A percentile compares a stretch with the other conserved stretches of the same genome.
Conservation (phyloP, 208 protist genomes). For the Wallacemonas rigidus region DNA sequence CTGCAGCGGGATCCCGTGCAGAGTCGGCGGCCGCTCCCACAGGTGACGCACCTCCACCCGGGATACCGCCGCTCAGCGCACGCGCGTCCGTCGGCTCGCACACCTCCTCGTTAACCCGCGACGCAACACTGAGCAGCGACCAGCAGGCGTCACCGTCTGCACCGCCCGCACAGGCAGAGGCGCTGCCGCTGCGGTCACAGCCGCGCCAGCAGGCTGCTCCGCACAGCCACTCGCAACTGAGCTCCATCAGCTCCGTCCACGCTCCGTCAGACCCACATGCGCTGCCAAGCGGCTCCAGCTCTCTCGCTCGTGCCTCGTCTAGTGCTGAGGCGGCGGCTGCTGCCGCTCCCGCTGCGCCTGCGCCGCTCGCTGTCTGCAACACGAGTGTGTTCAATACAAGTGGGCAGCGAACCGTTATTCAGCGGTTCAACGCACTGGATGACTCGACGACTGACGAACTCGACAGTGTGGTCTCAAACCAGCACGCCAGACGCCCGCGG, state of each 20-base stretch:
- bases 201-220: background rate
- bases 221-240: conserved; percentile 28
- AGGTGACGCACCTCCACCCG: background rate
- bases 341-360: background rate
- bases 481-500: conserved; percentile 17
- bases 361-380: background rate
- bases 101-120: background rate
- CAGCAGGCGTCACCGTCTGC: conserved; percentile 5
- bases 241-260: conserved; percentile 41
- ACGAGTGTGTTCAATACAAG: conserved; percentile 15
- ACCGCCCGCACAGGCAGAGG: conserved; percentile 6
- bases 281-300: conserved; percentile 15
- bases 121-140: conserved; percentile 17
- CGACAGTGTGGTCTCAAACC: conserved; percentile 15
- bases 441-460: conserved; percentile 29
- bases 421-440: conserved; percentile 42
- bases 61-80: background rate
- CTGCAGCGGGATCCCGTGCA: too few relatives aligned
- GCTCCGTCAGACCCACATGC: conserved; percentile 18
- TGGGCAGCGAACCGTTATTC: conserved; percentile 25
- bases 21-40: too few relatives aligned
- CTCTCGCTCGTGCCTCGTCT: background rate
- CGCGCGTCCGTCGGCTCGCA: background rate
- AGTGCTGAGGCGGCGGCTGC: background rate
- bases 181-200: background rate